A percentile compares a stretch with the other conserved stretches of the same genome.
phyloP scores from a whole-genome alignment of 2,329 filamentous ascomycete genomes.

The Trichoderma gracile region DNA sequence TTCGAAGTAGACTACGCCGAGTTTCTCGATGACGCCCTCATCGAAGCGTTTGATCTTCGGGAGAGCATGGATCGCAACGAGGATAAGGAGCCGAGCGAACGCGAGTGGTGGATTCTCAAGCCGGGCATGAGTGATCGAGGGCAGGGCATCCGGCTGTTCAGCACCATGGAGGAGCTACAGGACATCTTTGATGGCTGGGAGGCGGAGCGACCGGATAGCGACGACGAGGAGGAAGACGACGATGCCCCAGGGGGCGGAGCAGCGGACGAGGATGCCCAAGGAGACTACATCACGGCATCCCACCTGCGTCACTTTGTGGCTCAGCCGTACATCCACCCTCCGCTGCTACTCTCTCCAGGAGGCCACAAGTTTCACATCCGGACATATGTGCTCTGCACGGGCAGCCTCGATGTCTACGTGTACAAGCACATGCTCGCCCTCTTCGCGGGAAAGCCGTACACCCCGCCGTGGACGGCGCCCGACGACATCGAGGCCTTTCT shows the following conservation, averaged over 20 bases:
- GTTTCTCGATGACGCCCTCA: constrained; percentile 88
- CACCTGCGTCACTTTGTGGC: constrained; percentile 95
- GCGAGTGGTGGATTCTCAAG: constrained; percentile 97
- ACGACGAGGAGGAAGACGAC: constrained; percentile 55
- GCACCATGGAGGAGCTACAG: constrained; percentile 78
- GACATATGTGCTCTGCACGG: constrained; percentile 82
- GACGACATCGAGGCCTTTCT: constrained; percentile 70
- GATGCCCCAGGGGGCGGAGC: constrained; percentile 33
- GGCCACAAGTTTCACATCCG: constrained; percentile 91
- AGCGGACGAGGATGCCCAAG: constrained; percentile 37
- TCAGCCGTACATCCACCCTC: constrained; percentile 90
- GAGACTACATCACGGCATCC: constrained; percentile 72
- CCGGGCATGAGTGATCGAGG: constrained; percentile 96
- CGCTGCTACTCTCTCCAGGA: constrained; percentile 61
- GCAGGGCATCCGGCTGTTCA: constrained; percentile 89
- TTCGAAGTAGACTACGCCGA: constrained; percentile 97
- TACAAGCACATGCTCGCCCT: constrained; percentile 91
- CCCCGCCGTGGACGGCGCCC: constrained; percentile 57
- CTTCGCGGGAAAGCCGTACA: constrained; percentile 77
- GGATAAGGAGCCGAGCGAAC: constrained; percentile 38
- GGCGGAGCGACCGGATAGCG: constrained; percentile 62
- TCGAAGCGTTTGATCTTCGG: constrained; percentile 85
- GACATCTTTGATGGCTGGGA: constrained; percentile 93
- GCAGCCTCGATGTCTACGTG: constrained; percentile 78
- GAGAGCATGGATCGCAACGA: constrained; percentile 73